Conservation (phyloP, 2,329 filamentous ascomycete genomes). For the Ambrosiella xylebori region DNA sequence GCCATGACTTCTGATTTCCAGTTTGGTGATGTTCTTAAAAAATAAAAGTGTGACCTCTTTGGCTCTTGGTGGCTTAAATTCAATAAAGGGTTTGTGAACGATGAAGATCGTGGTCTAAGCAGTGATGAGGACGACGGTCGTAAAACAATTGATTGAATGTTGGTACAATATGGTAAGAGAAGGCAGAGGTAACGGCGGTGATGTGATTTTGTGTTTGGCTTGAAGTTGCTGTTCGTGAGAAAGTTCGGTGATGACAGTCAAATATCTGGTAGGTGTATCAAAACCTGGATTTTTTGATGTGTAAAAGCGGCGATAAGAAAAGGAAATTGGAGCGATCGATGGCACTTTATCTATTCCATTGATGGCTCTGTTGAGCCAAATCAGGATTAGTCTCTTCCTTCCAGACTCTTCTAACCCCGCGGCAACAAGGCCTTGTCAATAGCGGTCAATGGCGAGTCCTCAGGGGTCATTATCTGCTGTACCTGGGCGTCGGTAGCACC, state of each 20-base stretch:
- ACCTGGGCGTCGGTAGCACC: not conserved
- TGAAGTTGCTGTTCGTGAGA: not conserved
- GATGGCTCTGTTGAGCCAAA: not conserved
- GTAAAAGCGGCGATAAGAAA: not conserved
- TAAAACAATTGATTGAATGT: not conserved
- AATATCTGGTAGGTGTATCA: too few species aligned
- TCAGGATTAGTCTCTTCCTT: not conserved
- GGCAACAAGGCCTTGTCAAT: not conserved
- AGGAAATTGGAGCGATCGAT: not conserved
- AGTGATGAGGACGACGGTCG: slow-evolving; percentile 1
- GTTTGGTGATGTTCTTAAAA: slow-evolving; percentile 1
- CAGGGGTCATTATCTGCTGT: not conserved
- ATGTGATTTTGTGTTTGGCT: not conserved
- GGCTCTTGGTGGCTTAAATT: not conserved
- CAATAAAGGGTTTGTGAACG: not conserved
- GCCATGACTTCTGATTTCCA: slow-evolving; percentile 30
- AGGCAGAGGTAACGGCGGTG: not conserved
- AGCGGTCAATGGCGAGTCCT: not conserved
- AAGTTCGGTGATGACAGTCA: not conserved
- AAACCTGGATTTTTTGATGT: too few species aligned
- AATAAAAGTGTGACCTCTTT: slow-evolving; percentile 10
- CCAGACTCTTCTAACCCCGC: not conserved
- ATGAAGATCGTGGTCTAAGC: not conserved
- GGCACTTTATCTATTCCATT: not conserved
- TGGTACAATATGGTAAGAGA: too few species aligned